Conservation (phyloP, 1,284 basidiomycete species). For the Coriolopsis trogii region DNA sequence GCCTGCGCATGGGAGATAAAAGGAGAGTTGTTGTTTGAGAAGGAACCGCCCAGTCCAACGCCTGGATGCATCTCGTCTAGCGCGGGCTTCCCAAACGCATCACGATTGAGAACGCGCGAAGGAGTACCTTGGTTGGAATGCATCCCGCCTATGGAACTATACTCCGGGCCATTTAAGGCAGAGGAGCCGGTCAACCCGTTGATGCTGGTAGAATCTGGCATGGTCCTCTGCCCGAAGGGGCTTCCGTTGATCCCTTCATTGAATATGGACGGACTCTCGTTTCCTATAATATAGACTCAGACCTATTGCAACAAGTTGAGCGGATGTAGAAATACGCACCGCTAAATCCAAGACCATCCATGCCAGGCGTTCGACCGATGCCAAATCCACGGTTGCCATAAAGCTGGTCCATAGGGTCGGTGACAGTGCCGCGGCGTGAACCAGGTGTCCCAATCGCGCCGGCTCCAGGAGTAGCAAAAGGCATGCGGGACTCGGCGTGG, state of each 20-base stretch:
- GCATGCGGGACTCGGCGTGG: conserved; percentile 33
- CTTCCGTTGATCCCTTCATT: conserved; percentile 4
- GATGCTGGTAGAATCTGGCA: conserved; percentile 10
- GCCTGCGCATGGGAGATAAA: conserved; percentile 32
- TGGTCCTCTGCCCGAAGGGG: conserved; percentile 15
- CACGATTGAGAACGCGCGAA: conserved; percentile 27
- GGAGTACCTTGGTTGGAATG: conserved; percentile 19
- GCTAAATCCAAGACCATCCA: conserved; percentile 18
- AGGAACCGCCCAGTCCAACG: conserved; percentile 14
- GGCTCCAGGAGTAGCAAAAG: conserved; percentile 15
- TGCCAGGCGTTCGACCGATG: conserved; percentile 10
- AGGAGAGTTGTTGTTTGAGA: conserved; percentile 27
- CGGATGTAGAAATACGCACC: conserved; percentile 10
- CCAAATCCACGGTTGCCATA: conserved; percentile 14
- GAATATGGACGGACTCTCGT: conserved; percentile 10
- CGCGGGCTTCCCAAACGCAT: conserved; percentile 25
- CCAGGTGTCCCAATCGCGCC: conserved; percentile 17
- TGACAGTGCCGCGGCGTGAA: conserved; percentile 25
- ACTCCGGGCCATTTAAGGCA: conserved; percentile 18
- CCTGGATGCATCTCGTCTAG: conserved; percentile 16
- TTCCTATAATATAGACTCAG: not conserved
- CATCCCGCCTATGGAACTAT: conserved; percentile 21
- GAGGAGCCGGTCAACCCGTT: conserved; percentile 16
- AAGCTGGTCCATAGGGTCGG: conserved; percentile 25
- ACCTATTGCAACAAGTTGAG: not conserved